Conservation (phyloP, 2,329 filamentous ascomycete genomes). For the Penicillium sumatraense region DNA sequence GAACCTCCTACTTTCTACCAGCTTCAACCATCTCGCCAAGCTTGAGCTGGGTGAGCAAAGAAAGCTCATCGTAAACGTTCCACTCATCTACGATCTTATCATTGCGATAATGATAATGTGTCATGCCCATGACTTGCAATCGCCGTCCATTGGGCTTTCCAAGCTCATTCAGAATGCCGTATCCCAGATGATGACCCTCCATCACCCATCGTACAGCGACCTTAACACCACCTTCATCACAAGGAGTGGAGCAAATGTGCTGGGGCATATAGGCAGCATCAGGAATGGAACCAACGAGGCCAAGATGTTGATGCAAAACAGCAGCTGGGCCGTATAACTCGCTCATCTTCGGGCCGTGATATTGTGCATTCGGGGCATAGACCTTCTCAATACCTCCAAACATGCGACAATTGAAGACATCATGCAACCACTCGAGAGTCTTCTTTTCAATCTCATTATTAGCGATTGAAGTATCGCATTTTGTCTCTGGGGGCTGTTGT, state of each 20-base stretch:
- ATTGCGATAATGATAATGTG: conserved; percentile 10
- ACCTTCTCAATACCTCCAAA: conserved; percentile 5
- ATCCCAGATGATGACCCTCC: conserved; percentile 10
- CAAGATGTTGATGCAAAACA: conserved; percentile 10
- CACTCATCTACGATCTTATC: conserved; percentile 9
- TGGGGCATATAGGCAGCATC: conserved; percentile 10
- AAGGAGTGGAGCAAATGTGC: conserved; percentile 7
- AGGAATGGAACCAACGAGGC: conserved; percentile 8
- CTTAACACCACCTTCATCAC: conserved; percentile 9
- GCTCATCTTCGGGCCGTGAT: conserved; percentile 10
- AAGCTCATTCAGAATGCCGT: conserved; percentile 2
- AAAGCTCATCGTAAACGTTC: conserved; percentile 12
- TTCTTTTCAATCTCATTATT: conserved; percentile 9
- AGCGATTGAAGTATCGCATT: conserved; percentile 7
- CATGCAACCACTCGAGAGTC: conserved; percentile 8
- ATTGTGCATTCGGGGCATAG: conserved; percentile 7
- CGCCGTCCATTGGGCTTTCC: conserved; percentile 7
- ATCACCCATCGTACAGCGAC: conserved; percentile 9
- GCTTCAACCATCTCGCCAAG: conserved; percentile 7
- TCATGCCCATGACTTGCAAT: conserved; percentile 9
- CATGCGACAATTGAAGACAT: conserved; percentile 11
- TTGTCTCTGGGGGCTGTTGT: conserved; percentile 1
- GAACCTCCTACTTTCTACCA: background rate
- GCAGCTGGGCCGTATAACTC: conserved; percentile 9
- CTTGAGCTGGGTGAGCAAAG: conserved; percentile 7